phyloP scores from a whole-genome alignment of 495 filamentous ascomycete species.

The Penicillium manginii region DNA sequence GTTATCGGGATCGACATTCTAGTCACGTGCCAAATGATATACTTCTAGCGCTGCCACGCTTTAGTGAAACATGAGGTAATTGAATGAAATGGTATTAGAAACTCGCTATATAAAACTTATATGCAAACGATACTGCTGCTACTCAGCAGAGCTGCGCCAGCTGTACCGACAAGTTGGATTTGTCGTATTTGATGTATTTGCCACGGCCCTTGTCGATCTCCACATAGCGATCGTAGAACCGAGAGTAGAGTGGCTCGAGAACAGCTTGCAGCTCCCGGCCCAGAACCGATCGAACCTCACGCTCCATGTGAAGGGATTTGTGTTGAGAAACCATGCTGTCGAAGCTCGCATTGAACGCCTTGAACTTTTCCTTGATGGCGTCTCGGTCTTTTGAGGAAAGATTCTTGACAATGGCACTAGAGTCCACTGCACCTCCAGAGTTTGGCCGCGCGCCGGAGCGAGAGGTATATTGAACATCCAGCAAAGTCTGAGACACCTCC shows the following conservation, averaged over 20 bases:
- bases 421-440: conserved; percentile 70
- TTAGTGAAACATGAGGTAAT: not conserved
- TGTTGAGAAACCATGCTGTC: conserved; percentile 84
- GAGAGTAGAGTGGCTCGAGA: conserved; percentile 89
- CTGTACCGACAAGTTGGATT: conserved; percentile 58
- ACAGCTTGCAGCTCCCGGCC: conserved; percentile 82
- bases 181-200: conserved; percentile 98
- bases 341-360: conserved; percentile 86
- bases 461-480: conserved; percentile 92
- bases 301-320: conserved; percentile 80
- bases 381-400: conserved; percentile 90
- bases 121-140: not conserved
- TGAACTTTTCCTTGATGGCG: conserved; percentile 94
- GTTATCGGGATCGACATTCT: conserved; percentile 38
- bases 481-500: conserved; percentile 79
- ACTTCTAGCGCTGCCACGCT: not conserved
- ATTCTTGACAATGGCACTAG: conserved; percentile 77
- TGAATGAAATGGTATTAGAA: not conserved
- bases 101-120: conserved; percentile 3
- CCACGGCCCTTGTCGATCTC: conserved; percentile 95
- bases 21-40: conserved; percentile 19
- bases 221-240: conserved; percentile 97
- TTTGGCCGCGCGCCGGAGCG: conserved; percentile 63
- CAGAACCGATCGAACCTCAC: conserved; percentile 79
- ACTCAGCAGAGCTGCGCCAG: conserved; percentile 43